Evolutionary conservation across 1,284 basidiomycete species (phyloP).

Genomic region (Puccinia novopanici): DNA sequence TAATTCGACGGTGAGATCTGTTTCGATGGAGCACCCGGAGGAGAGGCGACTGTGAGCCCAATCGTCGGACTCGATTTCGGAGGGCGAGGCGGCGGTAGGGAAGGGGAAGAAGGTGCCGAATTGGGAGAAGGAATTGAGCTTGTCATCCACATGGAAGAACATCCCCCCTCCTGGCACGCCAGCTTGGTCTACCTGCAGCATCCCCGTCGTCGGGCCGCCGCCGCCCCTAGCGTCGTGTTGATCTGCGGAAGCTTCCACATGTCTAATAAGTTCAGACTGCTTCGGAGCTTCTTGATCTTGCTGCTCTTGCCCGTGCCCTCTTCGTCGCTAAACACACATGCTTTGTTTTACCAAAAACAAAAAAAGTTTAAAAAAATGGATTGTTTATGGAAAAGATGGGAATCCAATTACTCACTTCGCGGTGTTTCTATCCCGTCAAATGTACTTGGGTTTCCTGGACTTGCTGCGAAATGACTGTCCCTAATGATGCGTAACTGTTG

Average conservation of each 20-base stretch:
- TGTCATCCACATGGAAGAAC: neutral
- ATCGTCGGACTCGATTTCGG: constrained; percentile 1
- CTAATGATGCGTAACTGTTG: constrained; percentile 2
- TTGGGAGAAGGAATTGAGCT: constrained; percentile 1
- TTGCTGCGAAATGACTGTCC: constrained; percentile 1
- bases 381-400: neutral
- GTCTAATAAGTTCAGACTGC: neutral
- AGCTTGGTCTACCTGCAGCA: neutral
- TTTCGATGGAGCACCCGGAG: constrained; percentile 12
- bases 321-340: constrained; percentile 9
- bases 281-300: neutral
- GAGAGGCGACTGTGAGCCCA: constrained; percentile 3
- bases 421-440: neutral
- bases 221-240: neutral
- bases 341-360: constrained; percentile 5
- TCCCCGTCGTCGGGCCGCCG: neutral
- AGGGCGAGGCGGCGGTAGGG: neutral
- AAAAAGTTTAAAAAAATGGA: neutral
- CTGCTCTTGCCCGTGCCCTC: neutral
- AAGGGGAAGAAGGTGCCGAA: constrained; percentile 1
- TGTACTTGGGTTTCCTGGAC: constrained; percentile 2
- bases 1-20: constrained; percentile 1
- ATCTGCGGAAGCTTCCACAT: constrained; percentile 6
- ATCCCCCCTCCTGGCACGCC: neutral
- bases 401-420: neutral